Base-by-base conservation (phyloP, 805 yeast genomes). In the Candida vartiovaarae region DNA sequence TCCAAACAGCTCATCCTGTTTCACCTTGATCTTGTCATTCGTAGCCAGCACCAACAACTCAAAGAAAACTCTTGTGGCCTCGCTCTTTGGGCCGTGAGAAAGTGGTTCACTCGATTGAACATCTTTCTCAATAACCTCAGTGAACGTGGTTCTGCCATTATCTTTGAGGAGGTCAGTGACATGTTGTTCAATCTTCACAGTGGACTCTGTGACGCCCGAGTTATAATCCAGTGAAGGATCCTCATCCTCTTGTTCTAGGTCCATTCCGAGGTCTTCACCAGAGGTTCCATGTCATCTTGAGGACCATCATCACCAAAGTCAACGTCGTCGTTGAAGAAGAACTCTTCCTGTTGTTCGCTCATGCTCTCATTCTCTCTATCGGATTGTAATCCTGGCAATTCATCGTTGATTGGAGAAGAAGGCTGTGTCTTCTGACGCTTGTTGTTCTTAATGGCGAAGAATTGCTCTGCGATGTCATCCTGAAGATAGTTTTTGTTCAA, bases 11-110 rank as follows among this genome's bases (percentile, higher is more conserved):
- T 66, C 67, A 6, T 71, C 68, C 64, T 87, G 95, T 32, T 75
- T 63, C 35, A 88, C 61, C 11, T 68, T 66, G 38, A 89, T 66
- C 42, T 91, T 81, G 52, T 83, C 89, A 37, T 78, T 71, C 5
- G 93, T 82, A 2, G 95, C 95, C 45, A 89, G 68, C 4, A 88
- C 91, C 52, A 89, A 68, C 59, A 89, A 61, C 59, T 89, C 95
- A 55, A 88, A 89, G 63, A 89, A 89, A 42, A 85, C 71, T 54
- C 78, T 74, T 3, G 87, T 78, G 23, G 88, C 86, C 53, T 82
- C 81, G 51, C 71, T 67, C 55, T 73, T 72, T 46, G 68, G 67
- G 47, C 67, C 65, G 2, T 41, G 46, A 3, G 74, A 63, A 31
- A 71, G 52, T 24, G 72, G 65, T 8, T 39, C 39, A 4, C 38